These are phyloP conservation scores for Puccinia horiana DNA, from an alignment of 1,284 basidiomycete genomes.

Conservation along the genomic window DNA sequence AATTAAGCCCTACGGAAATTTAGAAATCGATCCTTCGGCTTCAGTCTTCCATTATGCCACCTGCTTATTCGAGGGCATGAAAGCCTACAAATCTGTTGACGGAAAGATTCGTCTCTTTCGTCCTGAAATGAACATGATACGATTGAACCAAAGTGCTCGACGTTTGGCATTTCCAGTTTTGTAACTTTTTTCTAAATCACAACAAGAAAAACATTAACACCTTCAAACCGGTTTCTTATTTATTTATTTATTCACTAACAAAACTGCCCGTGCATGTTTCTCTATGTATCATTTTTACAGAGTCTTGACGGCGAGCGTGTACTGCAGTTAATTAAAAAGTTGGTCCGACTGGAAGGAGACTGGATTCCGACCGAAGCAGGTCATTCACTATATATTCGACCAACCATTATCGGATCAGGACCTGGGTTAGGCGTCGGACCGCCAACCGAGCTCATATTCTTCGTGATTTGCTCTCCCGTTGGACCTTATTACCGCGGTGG, in stretches of 20 bases:
- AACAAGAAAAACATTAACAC: background rate
- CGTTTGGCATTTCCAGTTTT: slow-evolving; percentile 73
- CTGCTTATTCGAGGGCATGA: slow-evolving; percentile 90
- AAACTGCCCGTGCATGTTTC: slow-evolving; percentile 67
- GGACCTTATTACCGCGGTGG: slow-evolving; percentile 94
- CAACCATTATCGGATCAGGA: slow-evolving; percentile 87
- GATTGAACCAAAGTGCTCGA: slow-evolving; percentile 69
- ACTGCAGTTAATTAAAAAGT: slow-evolving; percentile 81
- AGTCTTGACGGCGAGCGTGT: slow-evolving; percentile 79
- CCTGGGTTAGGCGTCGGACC: slow-evolving; percentile 76
- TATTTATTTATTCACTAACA: background rate
- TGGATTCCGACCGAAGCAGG: slow-evolving; percentile 91
- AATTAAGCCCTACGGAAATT: slow-evolving; percentile 78
- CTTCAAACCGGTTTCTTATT: slow-evolving; percentile 63
- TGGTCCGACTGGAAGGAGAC: slow-evolving; percentile 79
- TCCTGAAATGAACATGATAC: slow-evolving; percentile 94
- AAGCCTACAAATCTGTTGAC: slow-evolving; percentile 80
- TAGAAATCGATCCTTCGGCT: slow-evolving; percentile 76
- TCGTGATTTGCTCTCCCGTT: slow-evolving; percentile 83
- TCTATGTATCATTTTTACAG: slow-evolving; percentile 43
- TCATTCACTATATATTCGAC: slow-evolving; percentile 85
- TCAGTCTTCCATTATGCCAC: slow-evolving; percentile 92
- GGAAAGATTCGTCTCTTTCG: slow-evolving; percentile 86
- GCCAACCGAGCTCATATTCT: slow-evolving; percentile 84
- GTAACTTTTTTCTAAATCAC: slow-evolving; percentile 48